Conservation (phyloP, 2,329 filamentous ascomycete species). For the Fusarium armeniacum region DNA sequence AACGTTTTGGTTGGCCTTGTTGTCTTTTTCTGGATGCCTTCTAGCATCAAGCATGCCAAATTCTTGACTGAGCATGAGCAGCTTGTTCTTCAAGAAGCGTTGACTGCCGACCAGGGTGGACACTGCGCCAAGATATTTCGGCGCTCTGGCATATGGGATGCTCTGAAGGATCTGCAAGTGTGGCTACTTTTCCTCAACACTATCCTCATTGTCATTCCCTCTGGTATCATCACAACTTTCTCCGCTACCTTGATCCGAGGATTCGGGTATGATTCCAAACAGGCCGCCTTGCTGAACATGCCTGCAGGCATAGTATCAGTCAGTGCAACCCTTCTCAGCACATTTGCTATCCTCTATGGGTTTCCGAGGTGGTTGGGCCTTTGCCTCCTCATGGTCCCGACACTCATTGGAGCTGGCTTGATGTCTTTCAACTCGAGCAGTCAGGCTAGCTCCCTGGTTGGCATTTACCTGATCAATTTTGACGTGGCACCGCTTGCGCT, state of each 20-base stretch:
- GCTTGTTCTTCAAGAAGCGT: conserved; percentile 8
- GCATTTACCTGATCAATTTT: conserved; percentile 21
- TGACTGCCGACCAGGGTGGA: conserved; percentile 10
- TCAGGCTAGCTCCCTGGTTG: conserved; percentile 2
- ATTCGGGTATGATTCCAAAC: conserved; percentile 7
- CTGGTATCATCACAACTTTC: conserved; percentile 8
- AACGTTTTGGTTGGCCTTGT: conserved; percentile 5
- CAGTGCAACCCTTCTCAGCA: conserved; percentile 5
- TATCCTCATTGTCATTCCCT: conserved; percentile 19
- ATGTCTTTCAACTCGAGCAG: conserved; percentile 23
- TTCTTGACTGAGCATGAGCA: conserved; percentile 18
- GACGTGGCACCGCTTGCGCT: conserved; percentile 16
- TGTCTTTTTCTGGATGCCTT: conserved; percentile 22
- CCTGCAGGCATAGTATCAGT: conserved; percentile 17
- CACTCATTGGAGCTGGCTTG: conserved; percentile 1
- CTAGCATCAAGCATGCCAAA: conserved; percentile 9
- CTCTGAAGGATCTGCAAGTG: conserved; percentile 5
- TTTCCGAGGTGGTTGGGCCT: conserved; percentile 14
- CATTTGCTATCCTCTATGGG: conserved; percentile 10
- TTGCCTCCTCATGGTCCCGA: conserved; percentile 22
- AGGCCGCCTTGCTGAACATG: conserved; percentile 12
- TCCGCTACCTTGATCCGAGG: conserved; percentile 16
- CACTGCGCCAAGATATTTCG: conserved; percentile 7
- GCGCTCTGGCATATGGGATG: conserved; percentile 12
- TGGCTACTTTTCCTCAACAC: conserved; percentile 22